phyloP scores from a whole-genome alignment of 768 basidiomycete genomes.

The Trichaptum fuscoviolaceum region DNA sequence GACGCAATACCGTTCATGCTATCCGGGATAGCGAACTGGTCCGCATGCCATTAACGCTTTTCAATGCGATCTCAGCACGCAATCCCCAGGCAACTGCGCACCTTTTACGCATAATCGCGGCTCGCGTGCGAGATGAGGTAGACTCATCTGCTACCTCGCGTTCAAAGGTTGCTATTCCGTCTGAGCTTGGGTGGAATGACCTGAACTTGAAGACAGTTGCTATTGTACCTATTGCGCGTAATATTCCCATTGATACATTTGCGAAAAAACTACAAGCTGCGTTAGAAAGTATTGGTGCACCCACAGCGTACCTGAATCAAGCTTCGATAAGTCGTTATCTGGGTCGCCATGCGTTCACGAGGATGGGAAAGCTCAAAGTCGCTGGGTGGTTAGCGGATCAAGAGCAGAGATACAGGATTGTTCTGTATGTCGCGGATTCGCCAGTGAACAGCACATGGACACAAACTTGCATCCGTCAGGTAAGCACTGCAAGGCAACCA shows the following conservation, averaged over 20 bases:
- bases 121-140: conserved; percentile 81
- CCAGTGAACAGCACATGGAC: conserved; percentile 96
- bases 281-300: conserved; percentile 89
- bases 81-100: conserved; percentile 84
- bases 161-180: conserved; percentile 34
- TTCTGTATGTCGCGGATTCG: conserved; percentile 95
- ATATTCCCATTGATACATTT: conserved; percentile 86
- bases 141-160: conserved; percentile 52
- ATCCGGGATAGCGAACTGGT: conserved; percentile 98
- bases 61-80: conserved; percentile 92
- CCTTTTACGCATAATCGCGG: conserved; percentile 84
- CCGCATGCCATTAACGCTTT: conserved; percentile 93
- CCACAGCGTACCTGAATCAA: conserved; percentile 90
- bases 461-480: conserved; percentile 95
- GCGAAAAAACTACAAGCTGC: conserved; percentile 84
- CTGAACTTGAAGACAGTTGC: conserved; percentile 92
- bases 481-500: conserved; percentile 23
- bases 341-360: conserved; percentile 90
- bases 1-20: conserved; percentile 90
- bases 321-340: conserved; percentile 88
- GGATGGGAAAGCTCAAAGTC: conserved; percentile 96
- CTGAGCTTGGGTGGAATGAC: conserved; percentile 72
- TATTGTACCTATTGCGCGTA: conserved; percentile 80
- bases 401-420: conserved; percentile 89
- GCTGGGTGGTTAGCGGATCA: conserved; percentile 93